Conservation (phyloP, 2,329 filamentous ascomycete species). For the Tolypocladium tundrense region DNA sequence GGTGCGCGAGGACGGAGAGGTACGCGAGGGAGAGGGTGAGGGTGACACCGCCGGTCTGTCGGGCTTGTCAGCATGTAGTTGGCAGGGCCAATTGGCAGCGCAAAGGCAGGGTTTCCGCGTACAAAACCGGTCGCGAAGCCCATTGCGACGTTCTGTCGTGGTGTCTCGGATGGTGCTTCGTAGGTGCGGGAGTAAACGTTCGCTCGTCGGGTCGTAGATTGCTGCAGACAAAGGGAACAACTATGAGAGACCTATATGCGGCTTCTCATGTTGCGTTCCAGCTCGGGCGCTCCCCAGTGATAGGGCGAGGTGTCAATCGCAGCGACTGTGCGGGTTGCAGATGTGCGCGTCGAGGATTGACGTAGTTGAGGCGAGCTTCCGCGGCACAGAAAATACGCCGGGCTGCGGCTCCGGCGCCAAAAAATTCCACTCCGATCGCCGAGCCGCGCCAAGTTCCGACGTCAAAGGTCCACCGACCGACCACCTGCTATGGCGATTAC, state of each 20-base stretch:
- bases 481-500: not conserved
- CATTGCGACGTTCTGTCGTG: constrained; percentile 35
- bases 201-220: not conserved
- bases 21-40: constrained; percentile 66
- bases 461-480: not conserved
- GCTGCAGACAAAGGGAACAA: not conserved
- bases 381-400: not conserved
- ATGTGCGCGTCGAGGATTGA: not conserved
- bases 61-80: constrained; percentile 2
- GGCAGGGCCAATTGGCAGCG: not conserved
- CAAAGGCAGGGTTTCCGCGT: constrained; percentile 22
- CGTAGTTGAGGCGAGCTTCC: not conserved
- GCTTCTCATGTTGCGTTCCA: constrained; percentile 22
- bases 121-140: constrained; percentile 69
- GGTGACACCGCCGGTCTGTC: constrained; percentile 63
- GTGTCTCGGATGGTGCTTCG: not conserved
- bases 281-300: constrained; percentile 12
- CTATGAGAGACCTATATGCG: constrained; percentile 9
- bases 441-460: not conserved
- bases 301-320: not conserved
- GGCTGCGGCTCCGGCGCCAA: not conserved
- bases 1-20: constrained; percentile 59
- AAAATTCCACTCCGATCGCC: not conserved
- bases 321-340: not conserved
- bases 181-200: not conserved